A percentile compares a stretch with the other conserved stretches of the same genome.
Evolutionary conservation across 139 green algal genomes (phyloP).

Genomic region (Pseudopediastrum boryanum): DNA sequence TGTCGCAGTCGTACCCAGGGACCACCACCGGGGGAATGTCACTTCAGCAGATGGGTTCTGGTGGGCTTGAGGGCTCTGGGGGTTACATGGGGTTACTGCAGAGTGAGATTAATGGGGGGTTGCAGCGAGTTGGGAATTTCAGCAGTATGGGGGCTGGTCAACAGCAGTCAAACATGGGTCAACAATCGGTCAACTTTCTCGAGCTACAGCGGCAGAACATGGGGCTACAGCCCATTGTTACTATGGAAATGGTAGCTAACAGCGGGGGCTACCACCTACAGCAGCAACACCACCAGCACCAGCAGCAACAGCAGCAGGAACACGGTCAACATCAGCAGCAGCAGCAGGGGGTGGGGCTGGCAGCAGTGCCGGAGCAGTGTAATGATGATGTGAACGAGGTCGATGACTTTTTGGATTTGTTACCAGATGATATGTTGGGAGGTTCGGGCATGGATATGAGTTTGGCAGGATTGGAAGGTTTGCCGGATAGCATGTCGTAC

Average conservation of each 20-base stretch:
- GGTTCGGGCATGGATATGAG: constrained; percentile 6
- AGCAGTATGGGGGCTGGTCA: background rate
- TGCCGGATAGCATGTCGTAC: background rate
- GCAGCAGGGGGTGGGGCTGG: constrained; percentile 6
- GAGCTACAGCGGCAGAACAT: background rate
- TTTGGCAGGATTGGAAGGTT: background rate
- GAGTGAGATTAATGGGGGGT: background rate
- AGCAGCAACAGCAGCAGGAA: constrained; percentile 29
- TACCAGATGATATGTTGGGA: constrained; percentile 25
- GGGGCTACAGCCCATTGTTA: background rate
- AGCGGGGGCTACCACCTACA: background rate
- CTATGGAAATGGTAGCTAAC: background rate
- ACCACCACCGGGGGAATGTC: no score
- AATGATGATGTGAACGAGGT: background rate
- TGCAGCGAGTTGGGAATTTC: background rate
- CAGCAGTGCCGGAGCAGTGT: background rate
- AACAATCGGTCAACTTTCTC: background rate
- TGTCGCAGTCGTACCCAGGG: no score
- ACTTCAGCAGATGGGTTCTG: no score
- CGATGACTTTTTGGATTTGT: constrained; percentile 27
- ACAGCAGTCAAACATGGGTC: background rate
- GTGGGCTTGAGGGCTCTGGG: no score
- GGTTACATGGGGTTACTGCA: no score
- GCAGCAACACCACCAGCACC: constrained; percentile 26
- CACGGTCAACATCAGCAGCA: background rate